A percentile compares a stretch with the other conserved stretches of the same genome.
These are phyloP conservation scores for Immersiporthe knoxdaviesiana DNA, from an alignment of 2,329 filamentous ascomycete genomes.

Conservation along the genomic window DNA sequence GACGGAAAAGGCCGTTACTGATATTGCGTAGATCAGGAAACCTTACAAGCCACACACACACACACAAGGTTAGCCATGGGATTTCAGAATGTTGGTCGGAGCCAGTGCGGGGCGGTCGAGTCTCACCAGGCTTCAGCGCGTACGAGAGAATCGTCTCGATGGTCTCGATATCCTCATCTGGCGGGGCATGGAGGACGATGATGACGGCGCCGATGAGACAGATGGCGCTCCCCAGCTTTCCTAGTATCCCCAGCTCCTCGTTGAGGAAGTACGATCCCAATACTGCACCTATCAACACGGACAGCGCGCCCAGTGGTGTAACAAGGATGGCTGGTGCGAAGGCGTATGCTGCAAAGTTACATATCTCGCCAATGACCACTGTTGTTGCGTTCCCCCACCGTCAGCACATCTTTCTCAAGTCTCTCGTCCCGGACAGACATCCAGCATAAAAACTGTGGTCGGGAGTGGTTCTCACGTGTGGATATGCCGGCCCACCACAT, in stretches of 20 bases:
- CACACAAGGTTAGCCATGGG: constrained; percentile 31
- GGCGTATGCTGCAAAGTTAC: constrained; percentile 97
- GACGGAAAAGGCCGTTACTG: constrained; percentile 80
- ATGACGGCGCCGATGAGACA: constrained; percentile 96
- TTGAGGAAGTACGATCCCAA: constrained; percentile 92
- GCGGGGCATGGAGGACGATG: constrained; percentile 94
- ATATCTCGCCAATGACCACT: constrained; percentile 93
- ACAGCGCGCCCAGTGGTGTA: constrained; percentile 89
- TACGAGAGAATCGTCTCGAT: constrained; percentile 91
- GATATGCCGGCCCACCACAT: constrained; percentile 96
- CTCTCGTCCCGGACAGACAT: constrained; percentile 23
- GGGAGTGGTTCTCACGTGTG: constrained; percentile 67
- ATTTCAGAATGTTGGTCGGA: background rate
- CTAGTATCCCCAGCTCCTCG: constrained; percentile 86
- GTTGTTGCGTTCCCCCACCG: constrained; percentile 42
- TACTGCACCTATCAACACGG: constrained; percentile 92
- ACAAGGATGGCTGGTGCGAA: constrained; percentile 99
- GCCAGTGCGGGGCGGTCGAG: background rate
- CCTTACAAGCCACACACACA: no score
- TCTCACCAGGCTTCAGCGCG: constrained; percentile 85
- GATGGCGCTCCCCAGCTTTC: constrained; percentile 93
- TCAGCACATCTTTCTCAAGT: constrained; percentile 20
- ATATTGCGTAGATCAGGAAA: constrained; percentile 83
- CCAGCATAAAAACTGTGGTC: constrained; percentile 21
- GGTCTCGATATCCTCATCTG: constrained; percentile 86